A percentile compares a stretch with the other conserved stretches of the same genome.
phyloP scores from a whole-genome alignment of 352 stramenopile species.

The Phytophthora boehmeriae region DNA sequence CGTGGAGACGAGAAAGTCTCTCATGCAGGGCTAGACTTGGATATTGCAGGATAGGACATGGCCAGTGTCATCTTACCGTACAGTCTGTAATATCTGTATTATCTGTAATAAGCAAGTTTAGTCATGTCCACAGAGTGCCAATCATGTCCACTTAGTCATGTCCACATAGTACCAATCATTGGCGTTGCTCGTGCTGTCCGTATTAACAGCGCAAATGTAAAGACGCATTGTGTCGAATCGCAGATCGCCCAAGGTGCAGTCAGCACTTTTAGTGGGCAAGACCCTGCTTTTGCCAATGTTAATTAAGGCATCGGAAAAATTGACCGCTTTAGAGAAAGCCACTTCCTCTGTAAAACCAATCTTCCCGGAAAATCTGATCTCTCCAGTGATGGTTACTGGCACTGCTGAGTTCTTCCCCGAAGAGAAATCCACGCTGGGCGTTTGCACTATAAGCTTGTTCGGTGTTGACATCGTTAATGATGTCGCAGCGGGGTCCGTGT shows the following conservation, averaged over 20 bases:
- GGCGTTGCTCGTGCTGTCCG: neutral
- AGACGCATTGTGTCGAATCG: constrained; percentile 24
- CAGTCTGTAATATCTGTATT: too few relatives aligned
- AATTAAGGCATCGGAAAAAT: constrained; percentile 10
- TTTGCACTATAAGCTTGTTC: neutral
- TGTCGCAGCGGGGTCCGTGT: constrained; percentile 26
- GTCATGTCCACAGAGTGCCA: too few relatives aligned
- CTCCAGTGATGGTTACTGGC: neutral
- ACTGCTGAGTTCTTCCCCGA: neutral
- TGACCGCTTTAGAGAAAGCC: constrained; percentile 20
- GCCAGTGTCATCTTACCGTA: too few relatives aligned
- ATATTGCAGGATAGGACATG: too few relatives aligned
- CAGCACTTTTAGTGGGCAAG: neutral
- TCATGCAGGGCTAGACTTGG: too few relatives aligned
- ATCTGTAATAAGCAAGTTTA: too few relatives aligned
- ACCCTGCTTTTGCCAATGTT: constrained; percentile 23
- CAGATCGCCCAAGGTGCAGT: constrained; percentile 35
- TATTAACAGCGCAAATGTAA: constrained; percentile 27
- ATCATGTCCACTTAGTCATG: too few relatives aligned
- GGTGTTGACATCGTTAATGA: constrained; percentile 40
- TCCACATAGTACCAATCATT: too few relatives aligned
- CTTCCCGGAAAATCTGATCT: constrained; percentile 18
- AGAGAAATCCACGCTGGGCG: constrained; percentile 5
- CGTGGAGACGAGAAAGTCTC: too few relatives aligned
- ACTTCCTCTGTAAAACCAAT: neutral